These are phyloP conservation scores for Eremothecium gossypii DNA, from an alignment of 1,139 yeast species.

Conservation along the genomic window DNA sequence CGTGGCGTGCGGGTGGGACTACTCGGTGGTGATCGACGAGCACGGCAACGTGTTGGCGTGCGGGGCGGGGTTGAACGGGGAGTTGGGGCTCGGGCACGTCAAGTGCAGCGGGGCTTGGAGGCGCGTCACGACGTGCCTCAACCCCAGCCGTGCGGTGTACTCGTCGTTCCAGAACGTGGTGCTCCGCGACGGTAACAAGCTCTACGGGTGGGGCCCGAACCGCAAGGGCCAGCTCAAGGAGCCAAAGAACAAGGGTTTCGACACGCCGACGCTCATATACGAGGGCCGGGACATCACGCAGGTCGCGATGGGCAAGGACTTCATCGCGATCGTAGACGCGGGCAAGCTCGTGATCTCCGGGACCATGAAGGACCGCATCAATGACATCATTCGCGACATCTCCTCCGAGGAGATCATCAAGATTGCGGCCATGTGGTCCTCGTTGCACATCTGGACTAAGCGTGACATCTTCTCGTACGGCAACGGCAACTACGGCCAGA, in stretches of 20 bases:
- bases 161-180: slow-evolving; percentile 26
- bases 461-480: slow-evolving; percentile 45
- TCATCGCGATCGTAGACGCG: slow-evolving; percentile 8
- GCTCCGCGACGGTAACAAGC: slow-evolving; percentile 34
- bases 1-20: slow-evolving; percentile 66
- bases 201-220: slow-evolving; percentile 79
- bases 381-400: slow-evolving; percentile 11
- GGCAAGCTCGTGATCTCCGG: slow-evolving; percentile 21
- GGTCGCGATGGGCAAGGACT: slow-evolving; percentile 27
- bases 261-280: slow-evolving; percentile 21
- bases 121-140: slow-evolving; percentile 13
- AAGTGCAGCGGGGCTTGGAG: slow-evolving; percentile 10
- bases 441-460: slow-evolving; percentile 42
- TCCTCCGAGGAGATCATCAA: slow-evolving; percentile 3
- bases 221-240: slow-evolving; percentile 58
- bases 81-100: slow-evolving; percentile 50
- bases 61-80: slow-evolving; percentile 67
- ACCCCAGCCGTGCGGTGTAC: slow-evolving; percentile 10
- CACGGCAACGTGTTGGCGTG: slow-evolving; percentile 39
- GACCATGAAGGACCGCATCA: slow-evolving; percentile 13
- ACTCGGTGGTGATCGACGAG: slow-evolving; percentile 42
- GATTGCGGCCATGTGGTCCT: slow-evolving; percentile 71
- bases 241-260: slow-evolving; percentile 24
- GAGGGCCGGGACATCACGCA: slow-evolving; percentile 8
- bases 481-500: slow-evolving; percentile 70